Percentiles rank a stretch among this genome's conserved stretches.
Conservation (phyloP, 2,329 filamentous ascomycete genomes). For the Phoma sp. region DNA sequence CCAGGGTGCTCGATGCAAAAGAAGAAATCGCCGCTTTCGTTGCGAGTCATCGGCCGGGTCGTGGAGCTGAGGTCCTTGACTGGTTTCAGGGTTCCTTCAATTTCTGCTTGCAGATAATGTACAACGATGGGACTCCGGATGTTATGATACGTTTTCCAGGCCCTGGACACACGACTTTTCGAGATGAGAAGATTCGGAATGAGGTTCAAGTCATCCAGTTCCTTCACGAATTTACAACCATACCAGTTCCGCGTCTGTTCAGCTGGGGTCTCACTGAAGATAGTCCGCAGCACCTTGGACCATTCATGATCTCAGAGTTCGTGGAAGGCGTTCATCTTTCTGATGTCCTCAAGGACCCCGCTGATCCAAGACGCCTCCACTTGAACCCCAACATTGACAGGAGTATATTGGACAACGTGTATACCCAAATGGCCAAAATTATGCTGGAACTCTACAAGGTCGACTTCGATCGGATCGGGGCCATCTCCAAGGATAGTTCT, state of each 20-base stretch:
- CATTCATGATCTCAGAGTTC: slow-evolving; percentile 35
- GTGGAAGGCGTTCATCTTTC: slow-evolving; percentile 25
- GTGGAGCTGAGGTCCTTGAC: slow-evolving; percentile 18
- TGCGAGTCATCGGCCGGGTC: slow-evolving; percentile 14
- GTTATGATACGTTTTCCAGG: slow-evolving; percentile 23
- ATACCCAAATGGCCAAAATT: slow-evolving; percentile 30
- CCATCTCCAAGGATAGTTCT: slow-evolving; percentile 41
- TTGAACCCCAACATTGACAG: slow-evolving; percentile 21
- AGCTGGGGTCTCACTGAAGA: slow-evolving; percentile 26
- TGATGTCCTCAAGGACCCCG: slow-evolving; percentile 28
- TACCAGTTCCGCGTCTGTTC: slow-evolving; percentile 21
- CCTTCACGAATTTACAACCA: slow-evolving; percentile 22
- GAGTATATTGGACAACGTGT: slow-evolving; percentile 26
- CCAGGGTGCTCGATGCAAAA: slow-evolving; percentile 28
- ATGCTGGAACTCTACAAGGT: slow-evolving; percentile 23
- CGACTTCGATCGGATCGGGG: slow-evolving; percentile 27
- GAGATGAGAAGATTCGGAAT: slow-evolving; percentile 24
- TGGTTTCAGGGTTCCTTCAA: slow-evolving; percentile 22
- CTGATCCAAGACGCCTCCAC: slow-evolving; percentile 29
- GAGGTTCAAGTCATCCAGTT: slow-evolving; percentile 25
- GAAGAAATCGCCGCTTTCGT: slow-evolving; percentile 25
- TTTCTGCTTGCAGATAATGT: slow-evolving; percentile 19
- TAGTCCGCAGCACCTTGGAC: slow-evolving; percentile 29
- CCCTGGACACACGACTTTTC: slow-evolving; percentile 11
- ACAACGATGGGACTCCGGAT: slow-evolving; percentile 17